Evolutionary conservation across 2,329 filamentous ascomycete species (phyloP), one percentile per base, ranked within the genome.

Genomic region (Claviceps paspali): DNA sequence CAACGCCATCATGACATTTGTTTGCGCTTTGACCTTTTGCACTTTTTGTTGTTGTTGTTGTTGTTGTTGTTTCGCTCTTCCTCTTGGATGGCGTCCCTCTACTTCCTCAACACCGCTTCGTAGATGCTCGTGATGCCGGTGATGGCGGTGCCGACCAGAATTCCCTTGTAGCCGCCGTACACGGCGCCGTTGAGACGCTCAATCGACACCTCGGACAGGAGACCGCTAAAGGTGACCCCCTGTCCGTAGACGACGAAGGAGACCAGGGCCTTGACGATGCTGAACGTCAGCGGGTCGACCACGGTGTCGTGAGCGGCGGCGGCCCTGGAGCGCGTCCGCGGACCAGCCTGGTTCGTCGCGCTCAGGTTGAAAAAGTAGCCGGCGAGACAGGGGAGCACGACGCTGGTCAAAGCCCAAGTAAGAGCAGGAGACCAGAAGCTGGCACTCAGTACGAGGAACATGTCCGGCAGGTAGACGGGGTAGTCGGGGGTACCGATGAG

Each of bases 281-380:
- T 93, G 62, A 92, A 98, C 17, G 79, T 82, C 52, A 96, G 63
- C 4, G 87, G 87, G 55, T 98, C 91, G 45, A 88, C 76, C 5
- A 67, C 62, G 45, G 79, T 76, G 45, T 74, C 70, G 28, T 61
- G 54, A 17, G 43, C 40, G 32, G 55, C 50, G 37, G 55, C 46
- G 21, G 30, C 19, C 29, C 54, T 54, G 36, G 52, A 53, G 52
- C 65, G 67, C 46, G 63, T 65, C 45, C 64, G 62, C 30, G 49
- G 53, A 41, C 47, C 53, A 49, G 45, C 47, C 52, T 55, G 57
- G 49, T 55, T 63, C 49, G 64, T 69, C 34, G 66, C 62, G 28
- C 78, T 83, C 51, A 95, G 59, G 60, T 96, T 96, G 71, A 93
- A 81, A 56, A 95, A 93, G 64, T 91, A 96, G 19, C 82, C 84